A percentile compares a stretch with the other conserved stretches of the same genome.
Conservation (phyloP, 1,284 basidiomycete genomes). For the Laetiporus sulphureus region DNA sequence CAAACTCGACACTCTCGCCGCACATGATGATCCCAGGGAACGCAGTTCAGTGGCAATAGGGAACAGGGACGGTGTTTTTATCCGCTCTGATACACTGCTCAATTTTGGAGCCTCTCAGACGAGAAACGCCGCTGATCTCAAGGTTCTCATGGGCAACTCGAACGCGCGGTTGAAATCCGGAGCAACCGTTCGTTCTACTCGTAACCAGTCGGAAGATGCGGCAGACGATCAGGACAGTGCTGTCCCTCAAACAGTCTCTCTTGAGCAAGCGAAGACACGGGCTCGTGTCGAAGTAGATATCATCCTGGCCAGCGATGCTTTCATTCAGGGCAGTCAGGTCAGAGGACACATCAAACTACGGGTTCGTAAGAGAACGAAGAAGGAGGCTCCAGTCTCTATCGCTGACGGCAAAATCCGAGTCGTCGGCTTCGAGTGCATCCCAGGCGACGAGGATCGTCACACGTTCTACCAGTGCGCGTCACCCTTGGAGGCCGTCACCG, state of each 20-base stretch:
- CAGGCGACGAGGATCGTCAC: slow-evolving; percentile 57
- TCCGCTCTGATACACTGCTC: slow-evolving; percentile 46
- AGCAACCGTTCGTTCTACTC: slow-evolving; percentile 34
- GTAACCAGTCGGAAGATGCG: slow-evolving; percentile 9
- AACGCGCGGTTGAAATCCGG: slow-evolving; percentile 49
- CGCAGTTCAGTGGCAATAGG: neutral
- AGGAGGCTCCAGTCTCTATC: slow-evolving; percentile 58
- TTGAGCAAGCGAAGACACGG: slow-evolving; percentile 61
- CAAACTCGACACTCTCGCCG: no score
- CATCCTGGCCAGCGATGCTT: slow-evolving; percentile 67
- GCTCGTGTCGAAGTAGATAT: slow-evolving; percentile 85
- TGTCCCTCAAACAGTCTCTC: slow-evolving; percentile 23
- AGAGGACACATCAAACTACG: slow-evolving; percentile 70
- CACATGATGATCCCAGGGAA: no score
- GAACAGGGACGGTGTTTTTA: slow-evolving; percentile 22
- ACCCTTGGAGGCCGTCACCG: slow-evolving; percentile 49
- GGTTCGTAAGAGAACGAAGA: slow-evolving; percentile 53
- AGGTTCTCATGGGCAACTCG: slow-evolving; percentile 53
- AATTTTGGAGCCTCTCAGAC: slow-evolving; percentile 38
- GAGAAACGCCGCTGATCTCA: slow-evolving; percentile 48
- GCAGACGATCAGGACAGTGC: slow-evolving; percentile 13
- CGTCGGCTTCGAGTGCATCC: slow-evolving; percentile 81
- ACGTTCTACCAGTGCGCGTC: slow-evolving; percentile 83
- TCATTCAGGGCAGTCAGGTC: slow-evolving; percentile 78
- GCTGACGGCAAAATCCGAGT: slow-evolving; percentile 80